These are phyloP conservation scores for Kwoniella heveanensis DNA, from an alignment of 768 basidiomycete species.

Conservation along the genomic window DNA sequence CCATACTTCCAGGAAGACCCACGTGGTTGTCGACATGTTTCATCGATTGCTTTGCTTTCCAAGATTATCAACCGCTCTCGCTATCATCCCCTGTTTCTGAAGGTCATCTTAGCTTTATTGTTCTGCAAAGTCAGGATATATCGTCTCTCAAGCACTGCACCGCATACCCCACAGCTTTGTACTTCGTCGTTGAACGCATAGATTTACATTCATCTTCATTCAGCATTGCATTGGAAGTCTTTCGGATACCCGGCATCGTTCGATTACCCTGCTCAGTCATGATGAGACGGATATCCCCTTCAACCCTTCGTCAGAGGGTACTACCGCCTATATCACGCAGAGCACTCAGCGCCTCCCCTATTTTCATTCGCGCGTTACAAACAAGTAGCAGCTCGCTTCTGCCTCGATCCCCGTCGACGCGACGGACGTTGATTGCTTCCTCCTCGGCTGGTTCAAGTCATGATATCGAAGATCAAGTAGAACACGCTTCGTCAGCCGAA, in stretches of 20 bases:
- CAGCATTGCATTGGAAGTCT: not conserved
- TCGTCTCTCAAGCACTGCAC: no score
- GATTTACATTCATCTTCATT: not conserved
- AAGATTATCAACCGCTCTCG: no score
- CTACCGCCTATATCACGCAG: constrained; percentile 11
- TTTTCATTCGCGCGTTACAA: constrained; percentile 4
- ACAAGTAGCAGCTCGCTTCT: constrained; percentile 4
- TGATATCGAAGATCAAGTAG: not conserved
- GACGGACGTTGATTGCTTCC: constrained; percentile 18
- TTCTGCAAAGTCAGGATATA: not conserved
- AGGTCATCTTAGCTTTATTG: not conserved
- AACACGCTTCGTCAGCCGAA: not conserved
- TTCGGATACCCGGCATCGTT: constrained; percentile 10
- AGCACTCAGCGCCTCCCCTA: constrained; percentile 4
- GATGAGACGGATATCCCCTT: constrained; percentile 27
- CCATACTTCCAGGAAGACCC: no score
- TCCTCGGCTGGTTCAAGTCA: not conserved
- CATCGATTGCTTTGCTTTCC: constrained; percentile 1
- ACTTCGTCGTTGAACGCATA: no score
- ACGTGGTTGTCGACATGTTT: not conserved
- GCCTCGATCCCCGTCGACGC: constrained; percentile 14
- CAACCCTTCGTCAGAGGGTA: constrained; percentile 21
- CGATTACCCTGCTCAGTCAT: not conserved
- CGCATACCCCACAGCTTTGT: no score
- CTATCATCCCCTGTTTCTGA: no score